Percentiles rank a stretch among this genome's conserved stretches.
Evolutionary conservation across 345 rosid species (phyloP).

Genomic region (Citrus unshiu): DNA sequence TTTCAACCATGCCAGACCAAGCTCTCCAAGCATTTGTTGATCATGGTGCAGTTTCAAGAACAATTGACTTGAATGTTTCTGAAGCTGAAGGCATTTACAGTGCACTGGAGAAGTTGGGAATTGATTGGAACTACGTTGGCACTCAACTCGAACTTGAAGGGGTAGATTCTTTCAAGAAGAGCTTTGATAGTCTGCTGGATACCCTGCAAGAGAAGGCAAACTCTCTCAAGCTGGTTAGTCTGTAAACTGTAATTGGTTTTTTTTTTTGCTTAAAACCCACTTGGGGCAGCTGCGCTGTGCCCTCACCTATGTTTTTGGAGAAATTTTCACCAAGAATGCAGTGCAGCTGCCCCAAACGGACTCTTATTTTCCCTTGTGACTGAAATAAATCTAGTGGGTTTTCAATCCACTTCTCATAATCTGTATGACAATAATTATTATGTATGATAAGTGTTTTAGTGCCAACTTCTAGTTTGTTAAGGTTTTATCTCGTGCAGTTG

Average conservation of each 20-base stretch:
- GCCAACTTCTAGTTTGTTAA: background rate
- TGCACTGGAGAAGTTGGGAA: constrained; percentile 93
- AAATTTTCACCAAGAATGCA: too few relatives aligned
- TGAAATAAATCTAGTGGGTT: constrained; percentile 31
- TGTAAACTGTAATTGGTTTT: constrained; percentile 31
- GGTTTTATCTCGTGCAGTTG: background rate
- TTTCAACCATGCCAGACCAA: constrained; percentile 99
- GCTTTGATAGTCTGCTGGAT: constrained; percentile 90
- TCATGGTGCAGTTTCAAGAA: constrained; percentile 80
- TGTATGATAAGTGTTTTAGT: constrained; percentile 24
- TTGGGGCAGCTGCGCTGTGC: too few relatives aligned
- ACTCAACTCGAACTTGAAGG: constrained; percentile 87
- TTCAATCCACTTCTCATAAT: constrained; percentile 18
- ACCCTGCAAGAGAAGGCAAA: constrained; percentile 95
- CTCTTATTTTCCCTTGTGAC: constrained; percentile 3
- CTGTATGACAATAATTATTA: constrained; percentile 3
- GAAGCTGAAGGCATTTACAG: constrained; percentile 97
- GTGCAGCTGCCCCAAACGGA: too few relatives aligned
- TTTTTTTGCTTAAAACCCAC: background rate
- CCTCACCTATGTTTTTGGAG: too few relatives aligned
- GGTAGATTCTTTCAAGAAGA: constrained; percentile 86
- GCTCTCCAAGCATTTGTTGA: constrained; percentile 88
- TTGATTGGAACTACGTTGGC: constrained; percentile 83
- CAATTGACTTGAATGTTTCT: constrained; percentile 81
- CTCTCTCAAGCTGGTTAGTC: constrained; percentile 69